phyloP scores from a whole-genome alignment of 441 rosid species.

The Arabidopsis hybrid region DNA sequence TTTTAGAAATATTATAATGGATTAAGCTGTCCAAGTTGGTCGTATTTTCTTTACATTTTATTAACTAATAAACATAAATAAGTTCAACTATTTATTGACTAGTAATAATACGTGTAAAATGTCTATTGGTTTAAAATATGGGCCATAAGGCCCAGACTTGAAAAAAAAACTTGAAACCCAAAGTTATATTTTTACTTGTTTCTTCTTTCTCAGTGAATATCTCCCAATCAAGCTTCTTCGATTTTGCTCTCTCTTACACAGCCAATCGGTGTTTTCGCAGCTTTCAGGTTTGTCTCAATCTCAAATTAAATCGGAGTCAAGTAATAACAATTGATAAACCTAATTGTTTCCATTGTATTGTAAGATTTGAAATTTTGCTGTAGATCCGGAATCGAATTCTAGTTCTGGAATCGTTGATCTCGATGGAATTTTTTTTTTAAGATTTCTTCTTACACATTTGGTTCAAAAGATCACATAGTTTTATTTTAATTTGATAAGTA shows the following conservation, averaged over 20 bases:
- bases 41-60: too few species aligned
- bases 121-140: background rate
- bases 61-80: background rate
- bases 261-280: slow-evolving; percentile 15
- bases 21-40: too few species aligned
- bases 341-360: background rate
- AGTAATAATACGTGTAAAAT: too few species aligned
- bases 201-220: background rate
- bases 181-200: background rate
- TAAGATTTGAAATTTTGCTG: slow-evolving; percentile 3
- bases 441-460: slow-evolving; percentile 10
- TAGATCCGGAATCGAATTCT: slow-evolving; percentile 27
- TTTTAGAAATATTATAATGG: background rate
- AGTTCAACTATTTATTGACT: background rate
- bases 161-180: background rate
- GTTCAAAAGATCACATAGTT: background rate
- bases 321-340: background rate
- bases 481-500: background rate
- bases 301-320: slow-evolving; percentile 4
- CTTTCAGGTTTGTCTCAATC: slow-evolving; percentile 36
- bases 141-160: background rate
- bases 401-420: background rate
- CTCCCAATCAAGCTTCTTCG: slow-evolving; percentile 26
- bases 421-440: background rate
- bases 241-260: background rate